These are phyloP conservation scores for Trypanosoma boissoni DNA, from an alignment of 208 protist species.

Conservation along the genomic window DNA sequence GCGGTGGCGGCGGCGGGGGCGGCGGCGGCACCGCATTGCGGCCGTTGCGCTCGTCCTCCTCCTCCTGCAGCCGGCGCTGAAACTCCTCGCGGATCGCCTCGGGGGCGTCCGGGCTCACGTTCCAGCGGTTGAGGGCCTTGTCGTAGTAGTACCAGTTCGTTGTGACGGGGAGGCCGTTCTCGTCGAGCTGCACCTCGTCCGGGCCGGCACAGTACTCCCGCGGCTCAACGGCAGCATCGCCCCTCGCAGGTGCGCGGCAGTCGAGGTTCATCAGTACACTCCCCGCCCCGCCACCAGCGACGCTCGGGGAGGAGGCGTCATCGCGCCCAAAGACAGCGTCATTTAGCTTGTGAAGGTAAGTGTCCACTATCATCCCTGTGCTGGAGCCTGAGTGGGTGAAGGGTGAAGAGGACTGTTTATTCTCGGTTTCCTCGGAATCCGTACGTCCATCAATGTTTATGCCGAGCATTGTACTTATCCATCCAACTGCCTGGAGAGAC, in stretches of 20 bases:
- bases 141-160: constrained; percentile 88
- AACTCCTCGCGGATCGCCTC: constrained; percentile 62
- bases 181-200: constrained; percentile 57
- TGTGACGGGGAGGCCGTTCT: constrained; percentile 73
- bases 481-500: constrained; percentile 68
- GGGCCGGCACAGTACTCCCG: neutral
- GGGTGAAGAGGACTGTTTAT: neutral
- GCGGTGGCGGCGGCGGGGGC: constrained; percentile 26
- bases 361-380: constrained; percentile 7
- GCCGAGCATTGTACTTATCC: constrained; percentile 77
- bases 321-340: constrained; percentile 26
- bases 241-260: too few relatives aligned
- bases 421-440: constrained; percentile 8
- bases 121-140: constrained; percentile 62
- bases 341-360: constrained; percentile 25
- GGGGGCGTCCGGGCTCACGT: constrained; percentile 66
- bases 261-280: neutral
- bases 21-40: constrained; percentile 35
- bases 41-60: constrained; percentile 50
- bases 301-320: neutral
- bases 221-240: neutral
- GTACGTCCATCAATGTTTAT: constrained; percentile 60
- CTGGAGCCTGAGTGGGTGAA: neutral
- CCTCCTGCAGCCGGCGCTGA: constrained; percentile 51
- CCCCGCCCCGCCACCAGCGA: constrained; percentile 6